Percentiles rank a stretch among this genome's conserved stretches.
phyloP scores from a whole-genome alignment of 208 protist species.

The Trypanosoma theileri region DNA sequence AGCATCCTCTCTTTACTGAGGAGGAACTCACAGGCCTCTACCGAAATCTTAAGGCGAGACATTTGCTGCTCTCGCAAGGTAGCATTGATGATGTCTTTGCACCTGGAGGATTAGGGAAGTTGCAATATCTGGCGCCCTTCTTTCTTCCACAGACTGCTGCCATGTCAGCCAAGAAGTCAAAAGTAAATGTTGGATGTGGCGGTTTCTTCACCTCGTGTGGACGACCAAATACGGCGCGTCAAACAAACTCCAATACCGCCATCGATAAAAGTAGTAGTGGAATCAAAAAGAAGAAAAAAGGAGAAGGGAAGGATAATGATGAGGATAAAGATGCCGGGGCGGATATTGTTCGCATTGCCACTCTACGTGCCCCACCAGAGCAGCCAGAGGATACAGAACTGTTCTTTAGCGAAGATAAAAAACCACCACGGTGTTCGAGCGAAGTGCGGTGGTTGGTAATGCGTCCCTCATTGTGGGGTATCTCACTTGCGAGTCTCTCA shows the following conservation, averaged over 20 bases:
- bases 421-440: slow-evolving; percentile 28
- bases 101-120: slow-evolving; percentile 34
- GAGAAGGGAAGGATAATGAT: no score
- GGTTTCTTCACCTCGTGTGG: background rate
- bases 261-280: background rate
- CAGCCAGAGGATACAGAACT: slow-evolving; percentile 29
- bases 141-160: slow-evolving; percentile 8
- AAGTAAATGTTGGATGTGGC: slow-evolving; percentile 14
- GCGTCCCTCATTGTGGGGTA: slow-evolving; percentile 72
- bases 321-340: slow-evolving; percentile 9
- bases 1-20: slow-evolving; percentile 58
- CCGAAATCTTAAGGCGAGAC: slow-evolving; percentile 36
- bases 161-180: background rate
- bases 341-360: slow-evolving; percentile 57
- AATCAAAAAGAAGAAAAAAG: no score
- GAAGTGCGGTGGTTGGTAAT: slow-evolving; percentile 73
- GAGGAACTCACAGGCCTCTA: slow-evolving; percentile 54
- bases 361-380: slow-evolving; percentile 38
- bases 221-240: no score
- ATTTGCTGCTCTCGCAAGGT: slow-evolving; percentile 80
- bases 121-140: slow-evolving; percentile 45
- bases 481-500: slow-evolving; percentile 66
- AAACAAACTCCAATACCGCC: background rate
- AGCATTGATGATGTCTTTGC: slow-evolving; percentile 86
- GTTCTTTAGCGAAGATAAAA: slow-evolving; percentile 32